A percentile compares a stretch with the other conserved stretches of the same genome.
phyloP scores from a whole-genome alignment of 2,329 filamentous ascomycete species.

The Dryadomyces quercus-mongolicae region DNA sequence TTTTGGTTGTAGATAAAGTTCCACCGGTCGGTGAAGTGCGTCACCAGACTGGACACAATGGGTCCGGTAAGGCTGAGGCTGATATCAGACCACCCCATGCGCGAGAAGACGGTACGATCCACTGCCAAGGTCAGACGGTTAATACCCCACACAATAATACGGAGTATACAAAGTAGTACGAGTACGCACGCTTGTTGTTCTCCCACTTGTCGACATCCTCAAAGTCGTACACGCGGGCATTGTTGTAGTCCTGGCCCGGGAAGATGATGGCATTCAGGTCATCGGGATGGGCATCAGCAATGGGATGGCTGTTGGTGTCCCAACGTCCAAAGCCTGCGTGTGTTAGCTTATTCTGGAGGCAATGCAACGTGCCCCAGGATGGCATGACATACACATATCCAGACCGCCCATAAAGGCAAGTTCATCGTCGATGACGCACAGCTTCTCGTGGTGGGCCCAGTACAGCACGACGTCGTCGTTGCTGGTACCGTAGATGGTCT shows the following conservation, averaged over 20 bases:
- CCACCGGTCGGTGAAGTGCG: constrained; percentile 76
- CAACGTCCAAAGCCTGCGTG: constrained; percentile 62
- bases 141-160: background rate
- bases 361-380: too few relatives aligned
- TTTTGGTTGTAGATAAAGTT: constrained; percentile 84
- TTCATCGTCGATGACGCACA: constrained; percentile 68
- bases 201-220: constrained; percentile 66
- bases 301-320: constrained; percentile 78
- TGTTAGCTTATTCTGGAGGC: constrained; percentile 13
- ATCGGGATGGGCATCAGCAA: constrained; percentile 71
- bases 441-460: constrained; percentile 91
- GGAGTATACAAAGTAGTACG: background rate
- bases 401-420: constrained; percentile 85
- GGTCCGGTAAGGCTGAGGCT: constrained; percentile 64
- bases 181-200: constrained; percentile 56
- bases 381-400: constrained; percentile 51
- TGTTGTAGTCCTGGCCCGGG: constrained; percentile 88
- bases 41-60: constrained; percentile 60
- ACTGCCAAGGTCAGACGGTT: constrained; percentile 38
- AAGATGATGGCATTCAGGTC: constrained; percentile 68
- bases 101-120: constrained; percentile 62
- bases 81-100: constrained; percentile 92
- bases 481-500: constrained; percentile 68
- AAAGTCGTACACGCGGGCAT: constrained; percentile 74
- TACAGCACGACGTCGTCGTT: constrained; percentile 67